Conservation (phyloP, 2,329 filamentous ascomycete genomes). For the Chrysosporium keratinophilum region DNA sequence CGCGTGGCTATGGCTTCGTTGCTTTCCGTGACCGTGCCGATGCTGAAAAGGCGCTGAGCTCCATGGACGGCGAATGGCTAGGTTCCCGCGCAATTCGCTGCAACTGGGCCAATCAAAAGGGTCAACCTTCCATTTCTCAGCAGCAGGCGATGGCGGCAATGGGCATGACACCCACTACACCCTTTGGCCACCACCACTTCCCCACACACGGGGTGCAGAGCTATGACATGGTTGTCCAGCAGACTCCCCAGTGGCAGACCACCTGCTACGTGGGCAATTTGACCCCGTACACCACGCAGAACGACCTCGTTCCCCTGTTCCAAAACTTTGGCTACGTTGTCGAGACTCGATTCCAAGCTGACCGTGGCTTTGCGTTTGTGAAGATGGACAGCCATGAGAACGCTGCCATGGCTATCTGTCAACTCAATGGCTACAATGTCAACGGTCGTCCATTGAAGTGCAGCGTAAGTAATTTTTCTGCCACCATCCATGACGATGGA, state of each 20-base stretch:
- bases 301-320: slow-evolving; percentile 93
- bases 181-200: slow-evolving; percentile 95
- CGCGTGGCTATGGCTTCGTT: slow-evolving; percentile 94
- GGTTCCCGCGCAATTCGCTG: slow-evolving; percentile 95
- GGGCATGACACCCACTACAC: slow-evolving; percentile 92
- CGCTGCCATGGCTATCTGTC: slow-evolving; percentile 95
- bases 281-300: slow-evolving; percentile 93
- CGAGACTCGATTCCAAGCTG: slow-evolving; percentile 94
- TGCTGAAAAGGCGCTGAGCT: slow-evolving; percentile 89
- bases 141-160: slow-evolving; percentile 94
- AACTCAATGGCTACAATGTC: slow-evolving; percentile 94
- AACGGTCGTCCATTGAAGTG: slow-evolving; percentile 96
- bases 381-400: slow-evolving; percentile 99
- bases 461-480: slow-evolving; percentile 61
- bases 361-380: slow-evolving; percentile 95
- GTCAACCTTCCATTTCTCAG: slow-evolving; percentile 96
- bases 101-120: slow-evolving; percentile 99
- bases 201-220: slow-evolving; percentile 93
- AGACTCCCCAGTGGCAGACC: slow-evolving; percentile 96
- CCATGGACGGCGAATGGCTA: slow-evolving; percentile 99
- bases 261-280: slow-evolving; percentile 97
- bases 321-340: slow-evolving; percentile 97
- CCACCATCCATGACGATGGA: not conserved
- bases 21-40: slow-evolving; percentile 84
- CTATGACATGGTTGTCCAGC: slow-evolving; percentile 91